Evolutionary conservation across 1,139 yeast genomes (phyloP).

Genomic region (Yamadazyma sp.): DNA sequence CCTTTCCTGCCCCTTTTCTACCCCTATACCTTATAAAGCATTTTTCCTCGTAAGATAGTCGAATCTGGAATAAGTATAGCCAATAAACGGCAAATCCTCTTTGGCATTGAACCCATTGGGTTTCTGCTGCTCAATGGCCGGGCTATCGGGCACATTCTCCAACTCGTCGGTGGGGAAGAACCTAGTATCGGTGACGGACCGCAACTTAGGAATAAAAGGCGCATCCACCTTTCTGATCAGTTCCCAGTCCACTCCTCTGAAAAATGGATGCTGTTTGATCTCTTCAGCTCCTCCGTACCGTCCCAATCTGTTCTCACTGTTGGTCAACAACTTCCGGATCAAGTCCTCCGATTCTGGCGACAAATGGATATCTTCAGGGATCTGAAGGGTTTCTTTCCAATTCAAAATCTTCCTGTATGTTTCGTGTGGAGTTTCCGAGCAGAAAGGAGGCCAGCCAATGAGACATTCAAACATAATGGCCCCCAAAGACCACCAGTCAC

Average conservation of each 20-base stretch:
- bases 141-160: constrained; percentile 92
- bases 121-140: constrained; percentile 64
- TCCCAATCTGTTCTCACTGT: constrained; percentile 84
- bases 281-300: constrained; percentile 93
- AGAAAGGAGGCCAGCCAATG: constrained; percentile 99
- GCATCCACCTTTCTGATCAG: constrained; percentile 91
- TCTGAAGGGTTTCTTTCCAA: constrained; percentile 90
- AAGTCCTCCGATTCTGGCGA: constrained; percentile 94
- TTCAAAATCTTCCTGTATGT: constrained; percentile 92
- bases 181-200: constrained; percentile 89
- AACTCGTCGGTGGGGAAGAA: constrained; percentile 98
- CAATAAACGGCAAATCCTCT: constrained; percentile 93
- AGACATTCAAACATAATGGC: constrained; percentile 98
- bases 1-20: too few relatives aligned
- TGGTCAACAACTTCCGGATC: constrained; percentile 77
- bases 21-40: constrained; percentile 50
- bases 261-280: constrained; percentile 88
- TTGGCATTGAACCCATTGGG: constrained; percentile 50
- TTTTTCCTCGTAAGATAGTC: constrained; percentile 88
- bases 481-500: constrained; percentile 99
- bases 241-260: constrained; percentile 96
- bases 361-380: constrained; percentile 94
- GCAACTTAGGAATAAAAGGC: constrained; percentile 69
- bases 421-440: constrained; percentile 98
- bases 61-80: constrained; percentile 92